Evolutionary conservation across 169 alveolate genomes (phyloP), one percentile per base, ranked within the genome.

Genomic region (Cryptosporidium andersoni): DNA sequence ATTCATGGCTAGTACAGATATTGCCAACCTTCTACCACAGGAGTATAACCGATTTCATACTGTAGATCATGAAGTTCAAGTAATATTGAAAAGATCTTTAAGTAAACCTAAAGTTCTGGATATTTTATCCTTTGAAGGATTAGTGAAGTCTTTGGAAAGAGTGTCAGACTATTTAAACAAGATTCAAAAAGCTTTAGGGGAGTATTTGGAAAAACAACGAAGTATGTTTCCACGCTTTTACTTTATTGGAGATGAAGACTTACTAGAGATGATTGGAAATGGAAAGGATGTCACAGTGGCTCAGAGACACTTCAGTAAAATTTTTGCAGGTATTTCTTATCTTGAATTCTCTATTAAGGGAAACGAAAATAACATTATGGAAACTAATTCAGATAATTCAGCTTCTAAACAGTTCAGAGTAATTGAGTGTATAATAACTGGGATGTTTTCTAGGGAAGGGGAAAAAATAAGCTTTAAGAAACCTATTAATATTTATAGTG

Each of bases 231-330:
- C 99, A 16, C 93, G 99, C 39, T 97, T 97, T 94, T 98, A 97
- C 89, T 98, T 98, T 91, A 97, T 98, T 8, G 99, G 99, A 63
- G 99, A 97, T 89, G 99, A 97, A 80, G 99, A 98, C 88, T 89
- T 98, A 64, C 89, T 98, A 53, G 99, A 97, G 89, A 96, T 98
- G 94, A 96, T 98, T 74, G 99, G 99, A 58, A 96, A 97, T 89
- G 92, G 98, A 25, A 94, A 95, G 81, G 99, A 97, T 80, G 96
- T 97, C 2, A 93, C 92, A 12, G 95, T 95, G 49, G 96, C 97
- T 37, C 95, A 96, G 91, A 92, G 98, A 62, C 98, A 97, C 89
- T 95, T 96, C 90, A 93, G 95, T 88, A 98, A 97, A 89, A 97
- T 98, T 98, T 98, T 97, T 85, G 99, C 99, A 3, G 99, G 99